A percentile compares a stretch with the other conserved stretches of the same genome.
Evolutionary conservation across 345 rosid species (phyloP).

Genomic region (Lepidium didymum): DNA sequence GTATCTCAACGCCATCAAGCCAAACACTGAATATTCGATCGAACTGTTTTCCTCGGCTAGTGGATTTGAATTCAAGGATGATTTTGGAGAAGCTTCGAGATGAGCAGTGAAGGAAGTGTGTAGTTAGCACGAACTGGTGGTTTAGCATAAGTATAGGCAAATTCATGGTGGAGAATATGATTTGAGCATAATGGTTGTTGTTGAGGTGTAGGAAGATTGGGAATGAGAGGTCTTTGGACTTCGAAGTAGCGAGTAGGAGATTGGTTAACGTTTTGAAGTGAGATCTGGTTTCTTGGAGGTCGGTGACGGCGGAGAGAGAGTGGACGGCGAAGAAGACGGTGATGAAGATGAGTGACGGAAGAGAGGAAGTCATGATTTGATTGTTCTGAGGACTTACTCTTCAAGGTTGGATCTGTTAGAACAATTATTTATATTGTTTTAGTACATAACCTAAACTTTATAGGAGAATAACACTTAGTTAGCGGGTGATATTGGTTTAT

Average conservation of each 20-base stretch:
- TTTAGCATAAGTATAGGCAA: conserved; percentile 56
- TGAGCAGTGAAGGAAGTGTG: conserved; percentile 53
- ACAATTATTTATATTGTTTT: too few species aligned
- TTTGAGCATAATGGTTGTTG: conserved; percentile 37
- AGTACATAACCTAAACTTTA: too few species aligned
- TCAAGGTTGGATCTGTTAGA: too few species aligned
- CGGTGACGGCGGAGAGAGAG: conserved; percentile 27
- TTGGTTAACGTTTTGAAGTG: conserved; percentile 19
- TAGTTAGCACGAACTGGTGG: conserved; percentile 69
- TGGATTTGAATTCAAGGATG: conserved; percentile 74
- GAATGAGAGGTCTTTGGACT: conserved; percentile 49
- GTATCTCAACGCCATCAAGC: conserved; percentile 86
- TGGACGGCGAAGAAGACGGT: conserved; percentile 24
- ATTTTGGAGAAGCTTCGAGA: conserved; percentile 51
- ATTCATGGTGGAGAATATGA: conserved; percentile 60
- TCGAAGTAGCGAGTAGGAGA: conserved; percentile 68
- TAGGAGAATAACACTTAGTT: too few species aligned
- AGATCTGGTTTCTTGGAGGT: conserved; percentile 31
- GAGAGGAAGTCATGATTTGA: conserved; percentile 37
- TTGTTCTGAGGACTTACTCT: too few species aligned
- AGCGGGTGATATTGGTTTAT: too few species aligned
- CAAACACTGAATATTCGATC: conserved; percentile 87
- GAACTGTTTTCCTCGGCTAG: conserved; percentile 65
- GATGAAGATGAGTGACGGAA: conserved; percentile 21
- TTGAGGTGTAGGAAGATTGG: conserved; percentile 25